Evolutionary conservation across 345 rosid species (phyloP).

Genomic region (Garcia nutans): DNA sequence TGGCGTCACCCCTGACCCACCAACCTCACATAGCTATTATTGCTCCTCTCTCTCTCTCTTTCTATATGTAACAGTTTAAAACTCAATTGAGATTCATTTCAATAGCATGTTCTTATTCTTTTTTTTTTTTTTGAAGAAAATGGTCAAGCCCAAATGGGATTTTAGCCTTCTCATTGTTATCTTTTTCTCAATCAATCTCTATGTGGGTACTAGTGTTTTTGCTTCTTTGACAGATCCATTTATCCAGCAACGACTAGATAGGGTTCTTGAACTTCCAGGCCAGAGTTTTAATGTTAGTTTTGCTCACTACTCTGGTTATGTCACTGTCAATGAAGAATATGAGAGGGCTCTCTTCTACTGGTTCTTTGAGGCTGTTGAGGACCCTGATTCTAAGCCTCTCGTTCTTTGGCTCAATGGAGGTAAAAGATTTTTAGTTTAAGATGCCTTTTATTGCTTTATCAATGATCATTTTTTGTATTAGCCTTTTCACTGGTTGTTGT

Average conservation of each 20-base stretch:
- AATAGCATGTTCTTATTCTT: no score
- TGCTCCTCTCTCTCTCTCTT: no score
- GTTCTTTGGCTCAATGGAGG: conserved; percentile 76
- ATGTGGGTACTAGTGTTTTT: conserved; percentile 28
- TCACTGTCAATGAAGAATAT: conserved; percentile 54
- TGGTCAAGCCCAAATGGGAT: conserved; percentile 20
- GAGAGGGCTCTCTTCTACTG: conserved; percentile 88
- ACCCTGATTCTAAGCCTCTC: conserved; percentile 80
- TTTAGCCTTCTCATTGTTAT: not conserved
- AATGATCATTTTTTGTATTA: not conserved
- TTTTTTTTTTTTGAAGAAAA: not conserved
- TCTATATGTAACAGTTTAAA: no score
- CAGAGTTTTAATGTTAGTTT: conserved; percentile 63
- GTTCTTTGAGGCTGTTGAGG: conserved; percentile 73
- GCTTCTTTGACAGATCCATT: conserved; percentile 23
- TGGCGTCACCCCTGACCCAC: no score
- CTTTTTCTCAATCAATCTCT: conserved; percentile 15
- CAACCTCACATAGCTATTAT: no score
- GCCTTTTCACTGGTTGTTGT: not conserved
- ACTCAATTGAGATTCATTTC: no score
- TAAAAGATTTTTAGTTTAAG: not conserved
- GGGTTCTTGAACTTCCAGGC: conserved; percentile 62
- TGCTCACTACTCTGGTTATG: conserved; percentile 71
- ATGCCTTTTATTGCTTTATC: not conserved
- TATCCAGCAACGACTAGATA: conserved; percentile 58